A percentile compares a stretch with the other conserved stretches of the same genome.
phyloP scores from a whole-genome alignment of 1,139 yeast genomes.

The Ogataea hybrid region DNA sequence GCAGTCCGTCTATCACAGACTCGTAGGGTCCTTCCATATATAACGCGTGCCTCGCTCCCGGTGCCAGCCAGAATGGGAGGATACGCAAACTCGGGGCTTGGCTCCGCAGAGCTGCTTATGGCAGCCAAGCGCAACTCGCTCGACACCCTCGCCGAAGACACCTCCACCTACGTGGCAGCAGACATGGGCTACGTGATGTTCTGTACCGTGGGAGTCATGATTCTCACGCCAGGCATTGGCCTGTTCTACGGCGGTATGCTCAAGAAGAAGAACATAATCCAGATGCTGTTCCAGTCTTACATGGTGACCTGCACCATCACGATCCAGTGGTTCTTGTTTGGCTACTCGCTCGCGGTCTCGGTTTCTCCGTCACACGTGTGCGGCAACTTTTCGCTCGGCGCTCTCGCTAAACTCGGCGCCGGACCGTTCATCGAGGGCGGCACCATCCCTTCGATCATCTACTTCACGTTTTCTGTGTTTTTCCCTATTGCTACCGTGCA shows the following conservation, averaged over 20 bases:
- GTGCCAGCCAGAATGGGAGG: constrained; percentile 18
- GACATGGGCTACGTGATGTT: constrained; percentile 41
- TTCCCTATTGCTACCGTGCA: constrained; percentile 49
- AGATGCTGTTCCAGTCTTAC: constrained; percentile 41
- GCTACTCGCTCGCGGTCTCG: constrained; percentile 43
- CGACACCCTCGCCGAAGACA: constrained; percentile 28
- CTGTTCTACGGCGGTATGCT: constrained; percentile 42
- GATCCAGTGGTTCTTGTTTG: constrained; percentile 43
- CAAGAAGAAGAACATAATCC: constrained; percentile 39
- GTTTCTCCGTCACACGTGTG: constrained; percentile 37
- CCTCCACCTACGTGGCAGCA: constrained; percentile 27
- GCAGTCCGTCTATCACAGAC: constrained; percentile 2
- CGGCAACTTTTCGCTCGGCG: constrained; percentile 42
- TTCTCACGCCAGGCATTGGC: constrained; percentile 46
- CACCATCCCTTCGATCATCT: constrained; percentile 41
- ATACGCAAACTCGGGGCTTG: constrained; percentile 32
- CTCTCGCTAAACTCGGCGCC: constrained; percentile 38
- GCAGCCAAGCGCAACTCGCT: constrained; percentile 22
- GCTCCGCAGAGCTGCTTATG: constrained; percentile 27
- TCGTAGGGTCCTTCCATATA: not conserved
- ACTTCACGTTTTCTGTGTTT: constrained; percentile 42
- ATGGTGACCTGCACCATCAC: constrained; percentile 40
- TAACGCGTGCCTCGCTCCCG: not conserved
- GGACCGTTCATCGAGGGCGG: constrained; percentile 38
- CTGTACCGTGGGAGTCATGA: constrained; percentile 41